Percentiles rank a stretch among this genome's conserved stretches.
Conservation (phyloP, 148 eudicot species). For the Fallopia convolvulus region DNA sequence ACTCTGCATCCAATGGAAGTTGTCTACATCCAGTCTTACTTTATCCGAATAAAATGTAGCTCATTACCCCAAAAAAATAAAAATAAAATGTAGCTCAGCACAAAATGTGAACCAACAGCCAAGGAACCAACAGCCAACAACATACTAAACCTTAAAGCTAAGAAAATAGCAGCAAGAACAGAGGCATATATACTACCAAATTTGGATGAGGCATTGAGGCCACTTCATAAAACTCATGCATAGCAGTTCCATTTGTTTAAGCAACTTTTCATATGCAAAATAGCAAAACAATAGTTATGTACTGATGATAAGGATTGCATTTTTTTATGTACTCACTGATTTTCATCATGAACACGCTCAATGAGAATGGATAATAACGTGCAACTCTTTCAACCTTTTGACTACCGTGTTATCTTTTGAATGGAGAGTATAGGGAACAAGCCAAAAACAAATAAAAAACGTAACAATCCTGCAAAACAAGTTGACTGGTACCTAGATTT, state of each 20-base stretch:
- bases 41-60: no score
- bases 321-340: not conserved
- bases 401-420: not conserved
- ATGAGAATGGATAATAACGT: not conserved
- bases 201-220: not conserved
- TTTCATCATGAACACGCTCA: not conserved
- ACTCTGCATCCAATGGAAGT: no score
- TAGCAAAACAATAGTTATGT: not conserved
- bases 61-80: no score
- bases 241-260: constrained; percentile 3
- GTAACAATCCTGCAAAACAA: not conserved
- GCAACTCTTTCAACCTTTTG: not conserved
- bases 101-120: no score
- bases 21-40: no score
- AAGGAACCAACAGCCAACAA: no score
- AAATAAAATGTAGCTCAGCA: no score
- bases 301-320: not conserved
- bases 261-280: not conserved
- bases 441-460: not conserved
- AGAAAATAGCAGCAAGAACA: not conserved
- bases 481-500: not conserved
- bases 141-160: no score
- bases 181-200: not conserved
- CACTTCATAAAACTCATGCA: not conserved
- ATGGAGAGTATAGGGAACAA: not conserved